Evolutionary conservation across 2,329 filamentous ascomycete species (phyloP), one percentile per base, ranked within the genome.

Genomic region (Aureobasidium pullulans): DNA sequence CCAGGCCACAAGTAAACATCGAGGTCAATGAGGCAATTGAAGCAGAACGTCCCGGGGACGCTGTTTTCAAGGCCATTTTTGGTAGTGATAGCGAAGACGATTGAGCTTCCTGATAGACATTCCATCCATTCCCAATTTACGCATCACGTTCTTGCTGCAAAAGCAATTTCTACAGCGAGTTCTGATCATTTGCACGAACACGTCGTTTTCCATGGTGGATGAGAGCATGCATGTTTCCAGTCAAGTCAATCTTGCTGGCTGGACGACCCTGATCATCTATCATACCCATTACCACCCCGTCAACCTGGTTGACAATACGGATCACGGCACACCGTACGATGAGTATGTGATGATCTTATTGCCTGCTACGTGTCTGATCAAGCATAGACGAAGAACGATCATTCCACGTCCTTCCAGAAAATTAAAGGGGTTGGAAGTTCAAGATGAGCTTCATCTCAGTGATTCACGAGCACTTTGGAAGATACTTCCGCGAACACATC

Each of bases 61-160:
- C 88, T 44, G 86, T 96, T 0, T 91, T 96, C 67, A 89, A 84
- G 65, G 89, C 90, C n/a, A 91, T 97, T 32, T 97, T 97, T 80
- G 93, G 92, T 6, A 88, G 90, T 66, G 87, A 90, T 59, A 76
- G 83, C 62, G 69, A 70, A 43, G 67, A 69, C 44, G 67, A 70
- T n/a, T 64, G 57, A 34, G 28, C 8, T 3, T 40, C 34, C 15
- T n/a, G 8, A 16, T 36, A 13, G 9, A 34, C 1, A 29, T 15
- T 9, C 13, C 36, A 29, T 13, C 19, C 6, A 44, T 44, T 36
- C 34, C 13, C 34, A 36, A 23, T 23, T 23, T 23, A 23, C 23
- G 23, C 23, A 23, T 23, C 3, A 23, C 23, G 2, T 23, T 23
- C 23, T 23, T 23, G 23, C 23, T 23, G 23, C 23, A 23, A 23